Evolutionary conservation across 2,329 filamentous ascomycete genomes (phyloP).

Genomic region (Neospermospora avenae): DNA sequence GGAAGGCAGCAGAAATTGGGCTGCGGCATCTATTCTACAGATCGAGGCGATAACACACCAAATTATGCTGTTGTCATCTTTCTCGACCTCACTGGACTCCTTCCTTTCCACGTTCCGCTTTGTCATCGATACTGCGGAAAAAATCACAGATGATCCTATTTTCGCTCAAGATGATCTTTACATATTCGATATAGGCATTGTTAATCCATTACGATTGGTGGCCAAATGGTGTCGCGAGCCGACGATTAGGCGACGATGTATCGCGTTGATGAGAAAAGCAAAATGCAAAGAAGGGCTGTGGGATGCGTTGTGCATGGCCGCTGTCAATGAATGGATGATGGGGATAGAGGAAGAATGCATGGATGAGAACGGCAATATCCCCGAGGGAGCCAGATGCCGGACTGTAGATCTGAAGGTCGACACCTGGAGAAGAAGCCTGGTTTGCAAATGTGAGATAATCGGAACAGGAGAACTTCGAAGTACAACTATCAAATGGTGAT

Average conservation of each 20-base stretch:
- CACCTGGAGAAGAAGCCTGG: constrained; percentile 1
- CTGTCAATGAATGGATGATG: constrained; percentile 10
- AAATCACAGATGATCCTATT: neutral
- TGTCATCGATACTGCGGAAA: neutral
- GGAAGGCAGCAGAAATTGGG: neutral
- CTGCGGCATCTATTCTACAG: neutral
- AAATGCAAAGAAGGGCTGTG: constrained; percentile 6
- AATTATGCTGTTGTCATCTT: neutral
- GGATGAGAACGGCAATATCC: constrained; percentile 10
- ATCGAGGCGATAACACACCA: constrained; percentile 4
- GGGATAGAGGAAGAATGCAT: constrained; percentile 11
- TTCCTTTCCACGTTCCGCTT: neutral
- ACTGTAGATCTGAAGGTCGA: constrained; percentile 1
- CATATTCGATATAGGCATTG: constrained; percentile 6
- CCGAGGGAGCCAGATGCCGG: neutral
- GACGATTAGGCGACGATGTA: neutral
- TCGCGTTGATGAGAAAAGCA: constrained; percentile 9
- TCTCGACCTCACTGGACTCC: neutral
- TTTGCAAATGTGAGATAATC: neutral
- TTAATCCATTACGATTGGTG: constrained; percentile 7
- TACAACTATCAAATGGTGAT: constrained; percentile 5
- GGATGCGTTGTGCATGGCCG: constrained; percentile 12
- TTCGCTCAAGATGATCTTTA: constrained; percentile 1
- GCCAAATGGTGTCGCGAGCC: constrained; percentile 17
- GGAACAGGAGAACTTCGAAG: neutral